Conservation (phyloP, 192 early-diverging fungal genomes). For the Entomortierella lignicola region DNA sequence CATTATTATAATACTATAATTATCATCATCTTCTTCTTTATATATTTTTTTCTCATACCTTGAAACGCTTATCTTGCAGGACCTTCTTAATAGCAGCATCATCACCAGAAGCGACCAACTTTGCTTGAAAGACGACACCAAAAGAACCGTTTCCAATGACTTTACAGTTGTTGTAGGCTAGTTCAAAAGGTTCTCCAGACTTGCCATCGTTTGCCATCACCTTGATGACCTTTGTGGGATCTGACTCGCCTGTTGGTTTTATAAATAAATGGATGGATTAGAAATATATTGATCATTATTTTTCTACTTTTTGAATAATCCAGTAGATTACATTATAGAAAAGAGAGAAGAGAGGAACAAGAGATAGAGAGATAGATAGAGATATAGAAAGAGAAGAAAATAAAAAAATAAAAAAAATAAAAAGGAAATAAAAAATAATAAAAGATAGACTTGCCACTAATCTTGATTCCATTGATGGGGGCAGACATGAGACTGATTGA, state of each 20-base stretch:
- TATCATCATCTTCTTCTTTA: no score
- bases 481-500: no score
- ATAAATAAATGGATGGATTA: no score
- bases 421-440: no score
- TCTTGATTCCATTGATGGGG: slow-evolving; percentile 52
- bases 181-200: slow-evolving; percentile 86
- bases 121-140: slow-evolving; percentile 97
- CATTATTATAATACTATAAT: no score
- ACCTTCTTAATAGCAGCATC: slow-evolving; percentile 97
- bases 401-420: neutral
- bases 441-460: slow-evolving; percentile 36
- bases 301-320: no score
- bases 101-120: slow-evolving; percentile 81
- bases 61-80: slow-evolving; percentile 97
- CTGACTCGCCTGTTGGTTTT: slow-evolving; percentile 58
- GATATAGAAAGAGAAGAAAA: neutral
- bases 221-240: slow-evolving; percentile 76
- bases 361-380: neutral
- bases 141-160: slow-evolving; percentile 98
- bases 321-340: neutral
- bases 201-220: slow-evolving; percentile 89
- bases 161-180: slow-evolving; percentile 92
- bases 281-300: no score
- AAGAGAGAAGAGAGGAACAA: neutral
- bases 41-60: slow-evolving; percentile 64